Evolutionary conservation across 2,329 filamentous ascomycete genomes (phyloP), one percentile per base, ranked within the genome.

Genomic region (Botrytis fabae): DNA sequence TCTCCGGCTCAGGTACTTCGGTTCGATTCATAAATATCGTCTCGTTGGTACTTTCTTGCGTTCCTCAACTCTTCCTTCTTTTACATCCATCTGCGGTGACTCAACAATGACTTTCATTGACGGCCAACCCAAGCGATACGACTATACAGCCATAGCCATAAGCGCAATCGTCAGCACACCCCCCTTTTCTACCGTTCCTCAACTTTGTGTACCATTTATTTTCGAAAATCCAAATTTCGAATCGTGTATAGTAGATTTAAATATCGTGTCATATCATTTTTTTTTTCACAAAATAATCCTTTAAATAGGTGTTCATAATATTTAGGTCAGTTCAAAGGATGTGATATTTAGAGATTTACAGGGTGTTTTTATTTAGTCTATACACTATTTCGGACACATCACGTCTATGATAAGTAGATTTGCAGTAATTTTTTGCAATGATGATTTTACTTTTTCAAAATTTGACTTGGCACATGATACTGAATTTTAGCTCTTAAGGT

Each of bases 351-450:
- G 2, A 28, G 14, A 57, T 18, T 57, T 18, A 57, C 6, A 18
- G 7, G 51, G 51, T 57, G 3, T 18, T 2, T 3, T 18, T 28
- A 57, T 32, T 28, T 1, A 18, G 8, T 54, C 2, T 28, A n/a
- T 18, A 18, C n/a, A 3, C 14, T 28, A 8, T 28, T 16, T 28
- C 5, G 1, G 1, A 18, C 1, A 54, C 2, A 7, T 28, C 25
- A 28, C 14, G 7, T 28, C 6, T 57, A 18, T 0, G 6, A 57
- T 57, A 4, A 4, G 4, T 18, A 57, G n/a, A 28, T 2, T 28
- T 28, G 2, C 2, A 28, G 14, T n/a, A 7, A n/a, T n/a, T 0
- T 1, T n/a, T 7, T 54, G 25, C 5, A 14, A 16, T n/a, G 14
- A 16, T 14, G n/a, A 7, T 5, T 54, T n/a, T 6, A 54, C 2